These are phyloP conservation scores for Dothideomycetes sp. DNA, from an alignment of 2,329 filamentous ascomycete species.

Conservation along the genomic window DNA sequence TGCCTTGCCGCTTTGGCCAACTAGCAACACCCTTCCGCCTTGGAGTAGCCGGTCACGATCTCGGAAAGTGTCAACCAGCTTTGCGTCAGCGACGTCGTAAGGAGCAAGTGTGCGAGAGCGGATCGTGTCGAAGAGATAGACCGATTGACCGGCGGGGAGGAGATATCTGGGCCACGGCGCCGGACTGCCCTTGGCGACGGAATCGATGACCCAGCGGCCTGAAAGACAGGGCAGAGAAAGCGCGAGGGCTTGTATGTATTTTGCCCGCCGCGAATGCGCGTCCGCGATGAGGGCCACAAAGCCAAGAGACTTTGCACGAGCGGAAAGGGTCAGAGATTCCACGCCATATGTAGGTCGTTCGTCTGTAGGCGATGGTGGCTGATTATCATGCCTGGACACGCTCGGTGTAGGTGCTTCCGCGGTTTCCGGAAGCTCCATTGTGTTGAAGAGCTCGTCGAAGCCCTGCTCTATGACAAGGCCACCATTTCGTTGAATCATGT, in stretches of 20 bases:
- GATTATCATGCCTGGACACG: slow-evolving; percentile 10
- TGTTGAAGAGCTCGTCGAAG: slow-evolving; percentile 70
- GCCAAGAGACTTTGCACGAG: slow-evolving; percentile 44
- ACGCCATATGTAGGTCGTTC: neutral
- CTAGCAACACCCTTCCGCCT: slow-evolving; percentile 4
- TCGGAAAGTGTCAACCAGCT: slow-evolving; percentile 46
- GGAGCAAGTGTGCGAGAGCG: slow-evolving; percentile 58
- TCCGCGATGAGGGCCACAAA: slow-evolving; percentile 85
- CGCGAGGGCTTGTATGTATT: slow-evolving; percentile 90
- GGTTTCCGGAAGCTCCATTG: slow-evolving; percentile 22
- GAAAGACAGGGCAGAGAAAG: slow-evolving; percentile 80
- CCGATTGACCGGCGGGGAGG: slow-evolving; percentile 72
- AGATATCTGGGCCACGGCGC: slow-evolving; percentile 73
- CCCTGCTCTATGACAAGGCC: slow-evolving; percentile 61
- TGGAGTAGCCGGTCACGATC: slow-evolving; percentile 23
- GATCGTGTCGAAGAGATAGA: slow-evolving; percentile 63
- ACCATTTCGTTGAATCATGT: slow-evolving; percentile 57
- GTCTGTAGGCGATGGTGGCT: slow-evolving; percentile 7
- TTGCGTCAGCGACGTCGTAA: slow-evolving; percentile 47
- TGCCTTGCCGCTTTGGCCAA: slow-evolving; percentile 38
- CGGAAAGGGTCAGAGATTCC: slow-evolving; percentile 32
- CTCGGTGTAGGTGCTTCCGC: slow-evolving; percentile 2
- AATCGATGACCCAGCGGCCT: slow-evolving; percentile 68
- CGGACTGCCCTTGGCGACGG: slow-evolving; percentile 48
- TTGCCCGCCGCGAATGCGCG: slow-evolving; percentile 71